Evolutionary conservation across 2,329 filamentous ascomycete genomes (phyloP), one percentile per base, ranked within the genome.

Genomic region (Colletotrichum spaethianum): DNA sequence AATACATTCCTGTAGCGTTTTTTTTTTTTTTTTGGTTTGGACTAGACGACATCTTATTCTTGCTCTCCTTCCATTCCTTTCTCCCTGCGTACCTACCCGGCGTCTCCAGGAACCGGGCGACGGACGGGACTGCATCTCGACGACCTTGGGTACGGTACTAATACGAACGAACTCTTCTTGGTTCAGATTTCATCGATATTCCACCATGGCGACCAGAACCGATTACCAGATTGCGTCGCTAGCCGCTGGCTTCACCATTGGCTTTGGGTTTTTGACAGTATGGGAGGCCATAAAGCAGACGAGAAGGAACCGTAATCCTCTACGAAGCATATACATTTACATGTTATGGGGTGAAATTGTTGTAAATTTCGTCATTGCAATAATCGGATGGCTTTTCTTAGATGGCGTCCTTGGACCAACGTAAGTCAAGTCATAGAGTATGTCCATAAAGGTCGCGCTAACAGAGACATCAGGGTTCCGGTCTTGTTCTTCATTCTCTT

Each of bases 291-390:
- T 81, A 48, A 83, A 82, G 73, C 84, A 86, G 67, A 84, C 83
- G 1, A 74, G 77, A n/a, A 79, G 81, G 63, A 80, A 84, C 33
- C 77, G 79, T 0, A 81, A 77, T 26, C 79, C 79, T 0, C 52
- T 80, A 0, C 77, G 81, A 31, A 83, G 80, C 55, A 71, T 77
- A 4, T 86, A 86, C 70, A 79, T 85, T 20, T 81, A 82, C 74
- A 85, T 86, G 84, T 77, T 87, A 9, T 87, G 86, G 85, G 78
- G 81, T 20, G 84, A 87, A 64, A 81, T 85, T 5, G 4, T 79
- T 1, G 82, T 82, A 14, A 85, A 83, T 62, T 31, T 83, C 0
- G 74, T 75, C 11, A 83, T 86, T 61, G 78, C 79, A 7, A 75
- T 85, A 12, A 70, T 84, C 2, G 82, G 78, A 4, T 86, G 81